phyloP scores from a whole-genome alignment of 164 flowering plant genomes.

The Magnolia kwangsiensis region DNA sequence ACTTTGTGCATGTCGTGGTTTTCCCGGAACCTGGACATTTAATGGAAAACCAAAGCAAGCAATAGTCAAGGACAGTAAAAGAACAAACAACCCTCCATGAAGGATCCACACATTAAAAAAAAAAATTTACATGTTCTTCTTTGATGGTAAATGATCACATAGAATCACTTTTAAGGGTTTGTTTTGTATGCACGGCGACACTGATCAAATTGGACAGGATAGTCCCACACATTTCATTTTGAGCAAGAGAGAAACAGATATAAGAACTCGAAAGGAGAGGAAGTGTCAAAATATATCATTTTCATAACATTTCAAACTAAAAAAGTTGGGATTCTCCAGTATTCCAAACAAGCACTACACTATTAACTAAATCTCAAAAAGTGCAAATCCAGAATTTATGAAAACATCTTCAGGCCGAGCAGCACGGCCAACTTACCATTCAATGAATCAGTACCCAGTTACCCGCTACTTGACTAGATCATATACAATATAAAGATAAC shows the following conservation, averaged over 20 bases:
- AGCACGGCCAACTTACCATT: neutral
- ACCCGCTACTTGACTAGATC: neutral
- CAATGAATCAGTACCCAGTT: neutral
- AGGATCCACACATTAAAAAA: too few species aligned
- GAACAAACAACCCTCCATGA: neutral
- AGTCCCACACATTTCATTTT: neutral
- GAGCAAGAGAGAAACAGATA: too few species aligned
- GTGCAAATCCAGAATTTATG: neutral
- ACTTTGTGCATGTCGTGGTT: constrained; percentile 93
- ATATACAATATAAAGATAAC: neutral
- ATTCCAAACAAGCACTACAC: neutral
- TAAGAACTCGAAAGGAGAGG: too few species aligned
- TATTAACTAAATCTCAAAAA: neutral
- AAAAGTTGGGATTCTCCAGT: neutral
- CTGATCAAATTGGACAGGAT: neutral
- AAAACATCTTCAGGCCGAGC: neutral
- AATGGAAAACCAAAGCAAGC: constrained; percentile 2
- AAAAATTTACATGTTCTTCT: neutral
- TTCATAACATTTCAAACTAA: neutral
- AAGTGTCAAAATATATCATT: neutral
- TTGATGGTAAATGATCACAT: neutral
- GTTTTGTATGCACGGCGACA: neutral
- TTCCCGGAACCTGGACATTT: constrained; percentile 74
- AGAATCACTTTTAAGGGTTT: neutral
- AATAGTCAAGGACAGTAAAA: neutral